phyloP scores from a whole-genome alignment of 257 asterid species.

The Galeopsis tetrahit region DNA sequence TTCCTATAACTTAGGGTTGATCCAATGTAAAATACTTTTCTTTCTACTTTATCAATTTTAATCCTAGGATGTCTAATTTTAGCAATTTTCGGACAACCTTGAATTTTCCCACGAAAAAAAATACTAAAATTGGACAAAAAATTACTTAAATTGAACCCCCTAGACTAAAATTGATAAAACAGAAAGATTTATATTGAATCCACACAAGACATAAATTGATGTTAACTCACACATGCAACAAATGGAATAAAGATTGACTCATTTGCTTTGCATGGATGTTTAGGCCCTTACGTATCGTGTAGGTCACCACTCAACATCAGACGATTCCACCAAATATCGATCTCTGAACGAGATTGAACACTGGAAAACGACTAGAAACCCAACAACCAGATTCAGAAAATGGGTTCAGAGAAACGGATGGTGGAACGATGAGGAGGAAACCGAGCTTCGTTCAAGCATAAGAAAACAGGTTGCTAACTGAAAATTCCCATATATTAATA shows the following conservation, averaged over 20 bases:
- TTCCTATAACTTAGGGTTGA: too few species aligned
- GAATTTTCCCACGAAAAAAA: too few species aligned
- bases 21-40: too few species aligned
- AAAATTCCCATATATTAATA: background rate
- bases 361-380: slow-evolving; percentile 69
- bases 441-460: slow-evolving; percentile 50
- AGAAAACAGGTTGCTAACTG: slow-evolving; percentile 60
- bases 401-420: slow-evolving; percentile 75
- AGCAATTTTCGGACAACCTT: too few species aligned
- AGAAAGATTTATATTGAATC: too few species aligned
- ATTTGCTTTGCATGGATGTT: background rate
- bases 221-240: too few species aligned
- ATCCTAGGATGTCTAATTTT: too few species aligned
- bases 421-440: slow-evolving; percentile 80
- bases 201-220: too few species aligned
- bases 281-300: slow-evolving; percentile 85
- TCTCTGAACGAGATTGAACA: slow-evolving; percentile 67
- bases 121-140: too few species aligned
- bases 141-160: too few species aligned
- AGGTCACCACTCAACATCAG: slow-evolving; percentile 94
- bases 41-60: too few species aligned
- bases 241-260: background rate
- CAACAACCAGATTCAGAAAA: slow-evolving; percentile 65
- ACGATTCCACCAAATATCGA: slow-evolving; percentile 91
- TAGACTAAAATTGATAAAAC: too few species aligned